Conservation (phyloP, 495 filamentous ascomycete species). For the Aspergillus indologenus region DNA sequence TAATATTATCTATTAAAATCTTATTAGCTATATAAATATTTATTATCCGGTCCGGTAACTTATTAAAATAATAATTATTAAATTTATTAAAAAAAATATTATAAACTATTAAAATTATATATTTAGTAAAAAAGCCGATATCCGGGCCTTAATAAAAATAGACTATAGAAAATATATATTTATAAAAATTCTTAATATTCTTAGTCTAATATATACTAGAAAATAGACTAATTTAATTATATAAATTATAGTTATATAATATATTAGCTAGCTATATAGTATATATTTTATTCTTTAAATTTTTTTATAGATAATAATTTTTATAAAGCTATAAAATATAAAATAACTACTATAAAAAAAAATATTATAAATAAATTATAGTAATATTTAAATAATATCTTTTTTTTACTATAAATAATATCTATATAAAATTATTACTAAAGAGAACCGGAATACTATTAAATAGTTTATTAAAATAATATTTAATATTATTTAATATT, state of each 20-base stretch:
- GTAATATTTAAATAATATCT: too few species aligned
- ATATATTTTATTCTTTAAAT: too few species aligned
- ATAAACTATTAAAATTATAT: slow-evolving; percentile 3
- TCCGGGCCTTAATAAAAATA: neutral
- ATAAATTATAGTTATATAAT: too few species aligned
- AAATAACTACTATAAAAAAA: too few species aligned
- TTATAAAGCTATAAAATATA: too few species aligned
- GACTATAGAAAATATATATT: neutral
- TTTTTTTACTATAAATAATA: neutral
- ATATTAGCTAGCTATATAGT: too few species aligned
- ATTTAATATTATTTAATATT: neutral
- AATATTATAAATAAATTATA: too few species aligned
- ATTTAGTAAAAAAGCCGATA: neutral
- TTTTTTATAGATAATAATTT: too few species aligned
- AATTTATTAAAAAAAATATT: neutral
- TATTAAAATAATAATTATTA: neutral
- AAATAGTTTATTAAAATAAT: neutral
- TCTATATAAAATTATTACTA: neutral
- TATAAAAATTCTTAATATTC: neutral
- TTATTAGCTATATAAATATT: too few species aligned
- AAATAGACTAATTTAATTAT: too few species aligned
- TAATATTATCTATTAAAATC: neutral
- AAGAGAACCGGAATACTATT: neutral
- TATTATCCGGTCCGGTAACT: too few species aligned
- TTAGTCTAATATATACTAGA: too few species aligned